Percentiles rank a stretch among this genome's conserved stretches.
These are phyloP conservation scores for Ocimum tenuiflorum DNA, from an alignment of 257 asterid genomes.

Conservation along the genomic window DNA sequence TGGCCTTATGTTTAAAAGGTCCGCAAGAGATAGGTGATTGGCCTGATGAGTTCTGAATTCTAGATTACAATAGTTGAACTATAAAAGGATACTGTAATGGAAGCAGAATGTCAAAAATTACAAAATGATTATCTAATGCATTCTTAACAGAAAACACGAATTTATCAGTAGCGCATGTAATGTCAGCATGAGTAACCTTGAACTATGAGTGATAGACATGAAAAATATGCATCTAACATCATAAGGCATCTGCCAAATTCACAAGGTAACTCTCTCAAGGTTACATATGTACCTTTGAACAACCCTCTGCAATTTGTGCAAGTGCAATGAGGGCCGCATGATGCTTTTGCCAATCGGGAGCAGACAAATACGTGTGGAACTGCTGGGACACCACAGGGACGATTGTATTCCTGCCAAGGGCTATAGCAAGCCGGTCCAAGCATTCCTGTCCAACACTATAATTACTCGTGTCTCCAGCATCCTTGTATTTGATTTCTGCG, in stretches of 20 bases:
- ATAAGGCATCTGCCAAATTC: neutral
- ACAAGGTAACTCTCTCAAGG: neutral
- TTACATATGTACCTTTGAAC: slow-evolving; percentile 52
- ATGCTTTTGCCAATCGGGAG: slow-evolving; percentile 92
- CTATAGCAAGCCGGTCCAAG: slow-evolving; percentile 77
- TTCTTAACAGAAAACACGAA: too few relatives aligned
- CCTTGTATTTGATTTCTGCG: slow-evolving; percentile 79
- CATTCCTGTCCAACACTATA: slow-evolving; percentile 96
- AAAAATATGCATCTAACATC: too few relatives aligned
- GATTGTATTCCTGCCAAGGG: slow-evolving; percentile 84
- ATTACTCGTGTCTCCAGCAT: slow-evolving; percentile 93
- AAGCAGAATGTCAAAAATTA: too few relatives aligned
- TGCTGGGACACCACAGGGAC: slow-evolving; percentile 95
- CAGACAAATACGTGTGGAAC: slow-evolving; percentile 64
- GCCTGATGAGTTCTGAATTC: too few relatives aligned
- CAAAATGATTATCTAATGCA: too few relatives aligned
- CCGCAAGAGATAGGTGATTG: too few relatives aligned
- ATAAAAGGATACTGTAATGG: too few relatives aligned
- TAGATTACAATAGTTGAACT: too few relatives aligned
- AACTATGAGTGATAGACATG: too few relatives aligned
- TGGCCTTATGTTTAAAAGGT: too few relatives aligned
- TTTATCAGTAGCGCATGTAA: too few relatives aligned
- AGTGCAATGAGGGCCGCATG: slow-evolving; percentile 92
- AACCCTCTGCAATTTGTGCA: slow-evolving; percentile 98
- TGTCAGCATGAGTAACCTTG: too few relatives aligned